These are phyloP conservation scores for Xenosphaeropsis pyriputrescens DNA, from an alignment of 2,329 filamentous ascomycete genomes.

Conservation along the genomic window DNA sequence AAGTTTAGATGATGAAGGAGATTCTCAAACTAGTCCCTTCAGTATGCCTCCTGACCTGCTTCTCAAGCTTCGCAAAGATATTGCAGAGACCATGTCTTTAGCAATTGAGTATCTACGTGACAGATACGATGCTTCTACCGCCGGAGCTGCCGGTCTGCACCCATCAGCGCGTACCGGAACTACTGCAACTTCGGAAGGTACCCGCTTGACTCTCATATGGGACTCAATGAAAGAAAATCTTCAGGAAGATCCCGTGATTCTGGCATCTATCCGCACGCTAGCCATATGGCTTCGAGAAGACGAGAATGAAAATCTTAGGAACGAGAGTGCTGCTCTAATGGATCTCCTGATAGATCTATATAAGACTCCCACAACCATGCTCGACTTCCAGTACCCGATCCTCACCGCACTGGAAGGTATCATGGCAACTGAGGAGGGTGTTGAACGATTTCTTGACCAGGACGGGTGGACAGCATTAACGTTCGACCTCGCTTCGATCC, in stretches of 20 bases:
- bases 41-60: slow-evolving; percentile 41
- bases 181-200: slow-evolving; percentile 27
- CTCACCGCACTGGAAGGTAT: slow-evolving; percentile 46
- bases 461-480: slow-evolving; percentile 37
- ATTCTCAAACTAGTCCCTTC: slow-evolving; percentile 13
- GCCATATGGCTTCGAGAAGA: slow-evolving; percentile 58
- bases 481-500: slow-evolving; percentile 30
- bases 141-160: slow-evolving; percentile 46
- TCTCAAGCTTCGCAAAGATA: slow-evolving; percentile 41
- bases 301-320: slow-evolving; percentile 41
- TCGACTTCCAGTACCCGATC: slow-evolving; percentile 41
- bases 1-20: slow-evolving; percentile 32
- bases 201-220: slow-evolving; percentile 37
- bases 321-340: slow-evolving; percentile 31
- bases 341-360: slow-evolving; percentile 54
- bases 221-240: slow-evolving; percentile 33
- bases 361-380: slow-evolving; percentile 14
- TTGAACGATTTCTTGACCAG: slow-evolving; percentile 27
- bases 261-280: slow-evolving; percentile 40
- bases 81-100: slow-evolving; percentile 48
- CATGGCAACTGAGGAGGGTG: slow-evolving; percentile 24
- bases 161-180: slow-evolving; percentile 33
- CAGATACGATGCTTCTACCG: slow-evolving; percentile 52
- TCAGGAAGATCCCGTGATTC: slow-evolving; percentile 38
- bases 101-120: slow-evolving; percentile 53